Evolutionary conservation across 140 eudicot genomes (phyloP).

Genomic region (Erigeron philadelphicus): DNA sequence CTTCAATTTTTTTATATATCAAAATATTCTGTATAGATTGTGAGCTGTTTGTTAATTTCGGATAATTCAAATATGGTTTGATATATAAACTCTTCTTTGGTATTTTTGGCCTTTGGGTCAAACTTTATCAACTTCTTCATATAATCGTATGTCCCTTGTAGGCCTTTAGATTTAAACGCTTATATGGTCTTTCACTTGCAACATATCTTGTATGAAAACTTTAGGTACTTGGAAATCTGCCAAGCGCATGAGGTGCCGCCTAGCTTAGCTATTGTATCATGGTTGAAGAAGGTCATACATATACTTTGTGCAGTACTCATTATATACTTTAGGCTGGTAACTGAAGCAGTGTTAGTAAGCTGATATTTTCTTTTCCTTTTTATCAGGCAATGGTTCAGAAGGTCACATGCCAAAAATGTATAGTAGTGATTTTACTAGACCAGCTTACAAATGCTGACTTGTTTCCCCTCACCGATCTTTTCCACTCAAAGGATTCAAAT

Average conservation of each 20-base stretch:
- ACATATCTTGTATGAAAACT: constrained; percentile 24
- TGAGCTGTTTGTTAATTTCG: neutral
- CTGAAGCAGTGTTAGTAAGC: constrained; percentile 13
- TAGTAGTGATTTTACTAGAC: constrained; percentile 33
- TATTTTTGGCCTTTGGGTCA: too few species aligned
- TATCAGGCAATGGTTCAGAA: constrained; percentile 44
- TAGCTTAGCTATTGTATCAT: constrained; percentile 38
- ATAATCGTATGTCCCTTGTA: too few species aligned
- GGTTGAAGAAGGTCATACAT: constrained; percentile 42
- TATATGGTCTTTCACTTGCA: neutral
- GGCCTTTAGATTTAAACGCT: neutral
- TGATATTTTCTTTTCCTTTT: constrained; percentile 5
- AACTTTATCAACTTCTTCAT: too few species aligned
- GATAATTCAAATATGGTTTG: neutral
- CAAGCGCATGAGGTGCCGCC: constrained; percentile 45
- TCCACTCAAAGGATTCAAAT: constrained; percentile 25
- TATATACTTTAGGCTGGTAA: neutral
- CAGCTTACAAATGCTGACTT: constrained; percentile 42
- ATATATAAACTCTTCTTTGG: neutral
- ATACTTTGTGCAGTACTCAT: neutral
- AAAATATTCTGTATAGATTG: neutral
- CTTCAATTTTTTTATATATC: too few species aligned
- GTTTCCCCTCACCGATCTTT: constrained; percentile 43
- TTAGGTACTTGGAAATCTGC: constrained; percentile 52
- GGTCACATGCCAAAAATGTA: constrained; percentile 32